Evolutionary conservation across 2,329 filamentous ascomycete genomes (phyloP).

Genomic region (Penicillium sclerotiorum): DNA sequence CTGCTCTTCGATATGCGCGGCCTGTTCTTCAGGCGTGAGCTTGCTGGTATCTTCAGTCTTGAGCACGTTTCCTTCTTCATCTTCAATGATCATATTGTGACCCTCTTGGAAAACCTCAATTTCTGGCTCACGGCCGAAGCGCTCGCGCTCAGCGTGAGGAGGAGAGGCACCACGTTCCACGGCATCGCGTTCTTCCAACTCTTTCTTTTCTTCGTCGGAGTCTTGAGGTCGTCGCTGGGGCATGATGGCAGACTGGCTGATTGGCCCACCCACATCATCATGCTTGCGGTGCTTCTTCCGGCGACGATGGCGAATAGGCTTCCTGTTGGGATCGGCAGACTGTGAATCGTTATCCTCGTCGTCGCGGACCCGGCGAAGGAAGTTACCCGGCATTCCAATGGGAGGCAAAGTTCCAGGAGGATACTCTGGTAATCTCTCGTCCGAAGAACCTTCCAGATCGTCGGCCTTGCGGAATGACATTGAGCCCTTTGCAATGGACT

Average conservation of each 20-base stretch:
- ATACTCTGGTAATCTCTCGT: conserved; percentile 60
- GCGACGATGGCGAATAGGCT: conserved; percentile 34
- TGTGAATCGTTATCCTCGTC: conserved; percentile 69
- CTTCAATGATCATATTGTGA: conserved; percentile 76
- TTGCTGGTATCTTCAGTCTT: conserved; percentile 59
- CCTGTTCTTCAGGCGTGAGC: conserved; percentile 59
- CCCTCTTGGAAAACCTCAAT: conserved; percentile 82
- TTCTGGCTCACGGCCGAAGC: conserved; percentile 38
- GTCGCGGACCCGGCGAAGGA: conserved; percentile 75
- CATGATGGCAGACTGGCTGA: conserved; percentile 85
- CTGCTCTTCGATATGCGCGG: conserved; percentile 58
- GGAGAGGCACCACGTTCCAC: conserved; percentile 44
- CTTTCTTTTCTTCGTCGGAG: conserved; percentile 26
- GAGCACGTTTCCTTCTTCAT: conserved; percentile 83
- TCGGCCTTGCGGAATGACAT: conserved; percentile 74
- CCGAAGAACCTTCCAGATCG: conserved; percentile 62
- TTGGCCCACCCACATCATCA: conserved; percentile 84
- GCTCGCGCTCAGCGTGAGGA: conserved; percentile 34
- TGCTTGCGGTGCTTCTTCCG: conserved; percentile 64
- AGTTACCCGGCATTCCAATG: conserved; percentile 71
- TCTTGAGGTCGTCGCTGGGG: conserved; percentile 53
- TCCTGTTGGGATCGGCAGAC: conserved; percentile 59
- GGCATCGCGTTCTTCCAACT: conserved; percentile 30
- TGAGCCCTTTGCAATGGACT: conserved; percentile 78
- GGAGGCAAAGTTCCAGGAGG: conserved; percentile 74